Percentiles rank a stretch among this genome's conserved stretches.
phyloP scores from a whole-genome alignment of 148 eudicot genomes.

The Linanthus parryae region DNA sequence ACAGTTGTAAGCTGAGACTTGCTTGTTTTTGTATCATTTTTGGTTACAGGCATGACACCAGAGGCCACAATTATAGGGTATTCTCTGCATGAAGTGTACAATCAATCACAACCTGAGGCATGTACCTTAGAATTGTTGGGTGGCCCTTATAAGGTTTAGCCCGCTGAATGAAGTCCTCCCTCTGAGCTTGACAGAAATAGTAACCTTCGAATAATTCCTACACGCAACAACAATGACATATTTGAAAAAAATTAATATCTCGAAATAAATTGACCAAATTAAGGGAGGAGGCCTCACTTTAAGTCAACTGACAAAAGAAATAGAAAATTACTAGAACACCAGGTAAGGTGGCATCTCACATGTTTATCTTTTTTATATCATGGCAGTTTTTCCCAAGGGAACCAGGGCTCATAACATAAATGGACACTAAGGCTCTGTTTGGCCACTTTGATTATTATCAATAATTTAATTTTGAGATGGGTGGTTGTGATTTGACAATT shows the following conservation, averaged over 20 bases:
- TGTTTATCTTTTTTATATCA: no score
- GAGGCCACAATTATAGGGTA: no score
- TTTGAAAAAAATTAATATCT: background rate
- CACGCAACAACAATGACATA: slow-evolving; percentile 2
- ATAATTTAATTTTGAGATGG: no score
- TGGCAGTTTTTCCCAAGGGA: no score
- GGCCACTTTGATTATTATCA: no score
- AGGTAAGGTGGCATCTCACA: no score
- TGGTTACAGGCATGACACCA: no score
- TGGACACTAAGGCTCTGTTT: no score
- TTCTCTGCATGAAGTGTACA: background rate
- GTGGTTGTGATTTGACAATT: no score
- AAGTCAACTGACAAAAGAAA: background rate
- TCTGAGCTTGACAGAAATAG: slow-evolving; percentile 98
- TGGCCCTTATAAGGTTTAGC: slow-evolving; percentile 87
- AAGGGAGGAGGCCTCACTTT: background rate
- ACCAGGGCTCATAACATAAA: no score
- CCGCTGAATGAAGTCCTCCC: slow-evolving; percentile 76
- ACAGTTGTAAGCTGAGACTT: background rate
- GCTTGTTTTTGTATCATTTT: no score
- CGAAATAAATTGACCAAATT: background rate
- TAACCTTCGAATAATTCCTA: slow-evolving; percentile 98
- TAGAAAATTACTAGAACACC: no score
- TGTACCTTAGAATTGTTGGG: slow-evolving; percentile 75
- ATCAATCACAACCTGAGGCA: background rate